Percentiles rank a stretch among this genome's conserved stretches.
phyloP scores from a whole-genome alignment of 2,329 filamentous ascomycete genomes.

The Scedosporium boydii region DNA sequence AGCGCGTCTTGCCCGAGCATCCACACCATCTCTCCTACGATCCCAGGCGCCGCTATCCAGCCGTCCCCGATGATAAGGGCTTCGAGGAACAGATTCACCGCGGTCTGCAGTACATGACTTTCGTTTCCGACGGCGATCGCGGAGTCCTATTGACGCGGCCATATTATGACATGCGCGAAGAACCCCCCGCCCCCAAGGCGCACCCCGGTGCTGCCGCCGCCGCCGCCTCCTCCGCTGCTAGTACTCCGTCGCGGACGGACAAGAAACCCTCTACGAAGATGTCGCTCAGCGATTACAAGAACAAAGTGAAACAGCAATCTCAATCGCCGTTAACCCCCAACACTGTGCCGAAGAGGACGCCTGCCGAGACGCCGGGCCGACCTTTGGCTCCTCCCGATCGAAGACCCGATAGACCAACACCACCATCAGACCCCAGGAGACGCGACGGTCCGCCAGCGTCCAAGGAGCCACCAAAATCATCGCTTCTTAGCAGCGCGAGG shows the following conservation, averaged over 20 bases:
- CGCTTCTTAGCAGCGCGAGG: neutral
- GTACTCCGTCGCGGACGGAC: conserved; percentile 22
- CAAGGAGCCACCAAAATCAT: neutral
- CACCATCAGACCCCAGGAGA: neutral
- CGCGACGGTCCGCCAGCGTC: neutral
- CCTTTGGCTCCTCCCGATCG: neutral
- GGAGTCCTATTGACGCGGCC: conserved; percentile 47
- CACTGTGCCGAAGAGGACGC: conserved; percentile 16
- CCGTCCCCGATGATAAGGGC: conserved; percentile 29
- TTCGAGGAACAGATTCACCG: conserved; percentile 40
- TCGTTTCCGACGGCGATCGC: conserved; percentile 47
- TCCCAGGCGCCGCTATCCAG: conserved; percentile 36
- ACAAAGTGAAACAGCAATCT: conserved; percentile 34
- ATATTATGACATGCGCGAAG: conserved; percentile 48
- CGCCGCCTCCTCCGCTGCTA: neutral
- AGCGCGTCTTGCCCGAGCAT: conserved; percentile 40
- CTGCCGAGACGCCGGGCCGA: conserved; percentile 14
- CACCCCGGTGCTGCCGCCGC: conserved; percentile 23
- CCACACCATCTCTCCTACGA: conserved; percentile 44
- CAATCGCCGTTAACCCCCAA: conserved; percentile 24
- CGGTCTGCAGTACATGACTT: conserved; percentile 47
- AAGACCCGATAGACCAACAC: neutral
- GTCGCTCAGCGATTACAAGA: conserved; percentile 51
- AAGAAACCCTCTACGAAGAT: conserved; percentile 42
- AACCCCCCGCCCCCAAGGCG: conserved; percentile 30